phyloP scores from a whole-genome alignment of 1,139 yeast species.

The Magnusiomyces suaveolens region DNA sequence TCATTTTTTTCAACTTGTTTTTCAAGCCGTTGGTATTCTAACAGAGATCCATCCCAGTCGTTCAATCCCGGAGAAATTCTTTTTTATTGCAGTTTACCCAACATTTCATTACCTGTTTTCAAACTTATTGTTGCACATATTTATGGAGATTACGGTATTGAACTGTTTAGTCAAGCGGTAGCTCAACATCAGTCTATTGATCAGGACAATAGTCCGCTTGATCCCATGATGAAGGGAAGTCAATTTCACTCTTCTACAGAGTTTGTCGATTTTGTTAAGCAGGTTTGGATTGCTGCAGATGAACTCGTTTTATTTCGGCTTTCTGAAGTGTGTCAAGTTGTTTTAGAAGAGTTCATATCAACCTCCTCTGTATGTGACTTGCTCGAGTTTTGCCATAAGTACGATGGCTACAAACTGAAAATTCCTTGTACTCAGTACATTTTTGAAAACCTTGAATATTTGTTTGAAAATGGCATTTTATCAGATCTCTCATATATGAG shows the following conservation, averaged over 20 bases:
- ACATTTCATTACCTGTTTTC: constrained; percentile 41
- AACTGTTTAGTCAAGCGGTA: constrained; percentile 36
- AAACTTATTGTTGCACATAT: constrained; percentile 44
- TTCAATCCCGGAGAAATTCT: not conserved
- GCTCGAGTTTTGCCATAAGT: constrained; percentile 44
- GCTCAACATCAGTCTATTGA: not conserved
- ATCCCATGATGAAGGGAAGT: not conserved
- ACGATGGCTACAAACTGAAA: constrained; percentile 47
- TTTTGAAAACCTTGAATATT: constrained; percentile 52
- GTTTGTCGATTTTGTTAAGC: constrained; percentile 48
- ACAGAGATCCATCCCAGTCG: constrained; percentile 9
- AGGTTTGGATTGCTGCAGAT: constrained; percentile 54
- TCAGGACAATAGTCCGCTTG: not conserved
- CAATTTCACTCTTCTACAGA: constrained; percentile 32
- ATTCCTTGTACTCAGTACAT: constrained; percentile 60
- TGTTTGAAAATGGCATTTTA: constrained; percentile 43
- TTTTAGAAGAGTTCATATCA: constrained; percentile 49
- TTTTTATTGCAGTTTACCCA: constrained; percentile 32
- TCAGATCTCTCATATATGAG: constrained; percentile 1
- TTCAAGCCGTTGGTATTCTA: constrained; percentile 45
- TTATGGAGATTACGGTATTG: constrained; percentile 44
- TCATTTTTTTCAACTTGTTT: constrained; percentile 56
- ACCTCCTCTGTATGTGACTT: constrained; percentile 54
- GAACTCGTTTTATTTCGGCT: constrained; percentile 53
- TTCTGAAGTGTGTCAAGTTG: constrained; percentile 51